A percentile compares a stretch with the other conserved stretches of the same genome.
Conservation (phyloP, 495 filamentous ascomycete species). For the Recurvomyces mirabilis region DNA sequence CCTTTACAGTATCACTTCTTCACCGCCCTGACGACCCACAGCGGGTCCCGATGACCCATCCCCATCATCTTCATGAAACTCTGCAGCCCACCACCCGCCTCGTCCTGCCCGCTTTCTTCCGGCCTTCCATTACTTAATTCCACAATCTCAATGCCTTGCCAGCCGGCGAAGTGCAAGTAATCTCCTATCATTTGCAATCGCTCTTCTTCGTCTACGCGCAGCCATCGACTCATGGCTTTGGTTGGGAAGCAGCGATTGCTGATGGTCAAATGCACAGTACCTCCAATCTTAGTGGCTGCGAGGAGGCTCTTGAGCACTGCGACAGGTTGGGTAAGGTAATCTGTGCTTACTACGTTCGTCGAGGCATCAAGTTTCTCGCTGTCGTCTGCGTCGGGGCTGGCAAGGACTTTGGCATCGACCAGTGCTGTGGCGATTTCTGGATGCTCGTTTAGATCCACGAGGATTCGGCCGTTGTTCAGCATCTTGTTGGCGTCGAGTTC, state of each 20-base stretch:
- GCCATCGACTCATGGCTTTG: slow-evolving; percentile 24
- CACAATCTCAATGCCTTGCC: slow-evolving; percentile 38
- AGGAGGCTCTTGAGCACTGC: slow-evolving; percentile 29
- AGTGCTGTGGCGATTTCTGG: slow-evolving; percentile 21
- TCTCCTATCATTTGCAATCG: slow-evolving; percentile 36
- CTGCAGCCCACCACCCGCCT: slow-evolving; percentile 5
- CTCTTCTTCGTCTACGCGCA: slow-evolving; percentile 20
- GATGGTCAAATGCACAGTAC: slow-evolving; percentile 35
- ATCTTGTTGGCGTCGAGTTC: slow-evolving; percentile 33
- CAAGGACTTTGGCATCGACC: slow-evolving; percentile 10
- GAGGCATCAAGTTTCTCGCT: slow-evolving; percentile 26
- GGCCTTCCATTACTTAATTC: slow-evolving; percentile 30
- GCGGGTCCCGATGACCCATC: slow-evolving; percentile 17
- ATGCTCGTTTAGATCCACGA: slow-evolving; percentile 31
- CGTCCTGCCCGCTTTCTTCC: slow-evolving; percentile 4
- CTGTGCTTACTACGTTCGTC: slow-evolving; percentile 35
- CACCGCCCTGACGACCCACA: slow-evolving; percentile 22
- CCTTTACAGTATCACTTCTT: no score
- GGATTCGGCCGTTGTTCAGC: slow-evolving; percentile 18
- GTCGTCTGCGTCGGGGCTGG: not conserved
- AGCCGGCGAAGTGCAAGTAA: slow-evolving; percentile 37
- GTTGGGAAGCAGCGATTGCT: slow-evolving; percentile 41
- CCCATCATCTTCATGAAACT: slow-evolving; percentile 21
- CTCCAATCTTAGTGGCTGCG: slow-evolving; percentile 24
- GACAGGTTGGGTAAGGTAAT: slow-evolving; percentile 35